These are phyloP conservation scores for Talaromyces ruber DNA, from an alignment of 495 filamentous ascomycete species.

Conservation along the genomic window DNA sequence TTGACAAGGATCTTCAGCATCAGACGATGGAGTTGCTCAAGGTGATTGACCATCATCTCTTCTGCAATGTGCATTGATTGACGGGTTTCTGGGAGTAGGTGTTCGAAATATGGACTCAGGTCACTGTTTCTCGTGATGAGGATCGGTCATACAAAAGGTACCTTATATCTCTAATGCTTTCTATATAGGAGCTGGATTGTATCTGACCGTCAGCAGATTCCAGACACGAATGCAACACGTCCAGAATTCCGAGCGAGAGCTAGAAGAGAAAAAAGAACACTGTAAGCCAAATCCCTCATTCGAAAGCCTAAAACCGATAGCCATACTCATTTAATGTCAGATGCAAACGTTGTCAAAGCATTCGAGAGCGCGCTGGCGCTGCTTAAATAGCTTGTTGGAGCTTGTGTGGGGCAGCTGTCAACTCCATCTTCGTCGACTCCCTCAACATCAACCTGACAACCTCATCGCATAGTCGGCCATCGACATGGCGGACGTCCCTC, in stretches of 20 bases:
- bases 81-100: constrained; percentile 32
- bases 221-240: constrained; percentile 71
- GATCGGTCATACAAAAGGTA: constrained; percentile 62
- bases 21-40: constrained; percentile 58
- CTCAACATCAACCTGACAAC: not conserved
- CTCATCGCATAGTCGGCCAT: not conserved
- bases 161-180: not conserved
- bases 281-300: constrained; percentile 38
- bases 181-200: not conserved
- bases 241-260: constrained; percentile 53
- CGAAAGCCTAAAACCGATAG: not conserved
- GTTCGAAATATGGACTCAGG: constrained; percentile 62
- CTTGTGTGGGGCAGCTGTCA: constrained; percentile 9
- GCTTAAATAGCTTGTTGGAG: constrained; percentile 34
- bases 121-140: constrained; percentile 58
- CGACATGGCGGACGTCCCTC: not conserved
- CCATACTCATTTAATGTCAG: constrained; percentile 23
- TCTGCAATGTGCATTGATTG: constrained; percentile 7
- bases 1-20: constrained; percentile 52
- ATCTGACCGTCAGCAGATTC: constrained; percentile 36
- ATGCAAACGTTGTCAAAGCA: constrained; percentile 67
- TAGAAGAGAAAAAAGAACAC: constrained; percentile 66
- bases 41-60: constrained; percentile 24
- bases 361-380: constrained; percentile 73
- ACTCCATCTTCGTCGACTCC: not conserved